These are phyloP conservation scores for Auricularia sp. DNA, from an alignment of 768 basidiomycete genomes.

Conservation along the genomic window DNA sequence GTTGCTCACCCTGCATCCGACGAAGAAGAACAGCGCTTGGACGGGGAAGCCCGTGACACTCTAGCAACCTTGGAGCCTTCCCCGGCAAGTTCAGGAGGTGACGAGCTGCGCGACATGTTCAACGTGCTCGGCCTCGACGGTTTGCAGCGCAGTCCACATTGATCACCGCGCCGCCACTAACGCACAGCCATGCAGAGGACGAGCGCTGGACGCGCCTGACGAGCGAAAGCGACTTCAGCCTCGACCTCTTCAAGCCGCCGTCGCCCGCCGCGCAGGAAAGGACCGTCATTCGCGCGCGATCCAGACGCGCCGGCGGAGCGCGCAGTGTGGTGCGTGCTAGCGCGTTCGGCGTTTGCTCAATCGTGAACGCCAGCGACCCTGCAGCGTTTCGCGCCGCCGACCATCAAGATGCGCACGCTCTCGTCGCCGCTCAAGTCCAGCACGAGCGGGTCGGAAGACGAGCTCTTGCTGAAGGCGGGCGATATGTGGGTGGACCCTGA, in stretches of 20 bases:
- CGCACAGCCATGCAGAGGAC: not conserved
- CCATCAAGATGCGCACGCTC: not conserved
- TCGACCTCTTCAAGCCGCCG: not conserved
- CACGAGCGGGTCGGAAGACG: not conserved
- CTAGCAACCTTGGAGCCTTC: not conserved
- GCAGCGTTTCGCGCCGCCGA: not conserved
- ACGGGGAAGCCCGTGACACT: not conserved
- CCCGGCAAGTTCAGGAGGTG: conserved; percentile 4
- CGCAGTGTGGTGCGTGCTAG: not conserved
- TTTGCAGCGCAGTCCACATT: not conserved
- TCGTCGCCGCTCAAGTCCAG: not conserved
- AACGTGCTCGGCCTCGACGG: conserved; percentile 8
- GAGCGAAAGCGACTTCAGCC: not conserved
- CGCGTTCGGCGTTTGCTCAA: not conserved
- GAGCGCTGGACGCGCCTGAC: not conserved
- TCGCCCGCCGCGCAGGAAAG: not conserved
- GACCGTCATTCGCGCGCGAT: not conserved
- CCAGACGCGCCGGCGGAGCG: no score
- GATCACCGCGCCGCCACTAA: not conserved
- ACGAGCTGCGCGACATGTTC: conserved; percentile 9
- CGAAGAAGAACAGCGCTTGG: not conserved
- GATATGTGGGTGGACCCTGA: not conserved
- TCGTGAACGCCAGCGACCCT: not conserved
- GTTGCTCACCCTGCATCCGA: not conserved
- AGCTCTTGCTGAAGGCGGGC: not conserved